These are phyloP conservation scores for Starmerella bombicola DNA, from an alignment of 805 yeast species.

Conservation along the genomic window DNA sequence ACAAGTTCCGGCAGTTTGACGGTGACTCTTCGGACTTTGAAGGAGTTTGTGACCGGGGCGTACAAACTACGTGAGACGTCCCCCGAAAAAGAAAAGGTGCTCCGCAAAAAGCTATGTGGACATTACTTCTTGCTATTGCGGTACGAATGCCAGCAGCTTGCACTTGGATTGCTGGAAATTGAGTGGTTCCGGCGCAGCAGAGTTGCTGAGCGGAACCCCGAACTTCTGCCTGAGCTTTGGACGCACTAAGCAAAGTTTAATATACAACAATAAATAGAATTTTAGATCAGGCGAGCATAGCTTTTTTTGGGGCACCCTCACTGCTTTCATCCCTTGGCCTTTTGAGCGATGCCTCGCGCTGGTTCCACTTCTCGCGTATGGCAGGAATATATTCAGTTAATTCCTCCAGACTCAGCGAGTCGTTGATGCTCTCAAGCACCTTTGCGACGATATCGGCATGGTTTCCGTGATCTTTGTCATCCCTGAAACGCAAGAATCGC, in stretches of 20 bases:
- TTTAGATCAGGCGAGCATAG: not conserved
- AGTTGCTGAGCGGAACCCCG: slow-evolving; percentile 8
- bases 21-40: slow-evolving; percentile 14
- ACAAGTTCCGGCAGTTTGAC: not conserved
- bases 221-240: not conserved
- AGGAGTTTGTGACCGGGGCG: slow-evolving; percentile 12
- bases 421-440: slow-evolving; percentile 71
- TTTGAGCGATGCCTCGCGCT: slow-evolving; percentile 4
- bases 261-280: too few relatives aligned
- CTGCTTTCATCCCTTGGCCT: not conserved
- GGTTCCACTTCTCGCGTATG: slow-evolving; percentile 13
- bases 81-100: slow-evolving; percentile 6
- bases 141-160: slow-evolving; percentile 13
- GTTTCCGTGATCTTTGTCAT: slow-evolving; percentile 83
- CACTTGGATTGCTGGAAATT: slow-evolving; percentile 22
- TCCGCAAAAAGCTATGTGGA: slow-evolving; percentile 8
- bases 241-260: not conserved
- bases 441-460: slow-evolving; percentile 70
- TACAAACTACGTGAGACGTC: slow-evolving; percentile 12
- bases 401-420: slow-evolving; percentile 73
- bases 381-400: slow-evolving; percentile 27
- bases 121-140: slow-evolving; percentile 14
- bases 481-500: slow-evolving; percentile 80
- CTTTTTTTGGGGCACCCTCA: not conserved
- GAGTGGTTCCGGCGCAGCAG: slow-evolving; percentile 24